phyloP scores from a whole-genome alignment of 108 stramenopile species.

The Cyclostephanos invisitatus region DNA sequence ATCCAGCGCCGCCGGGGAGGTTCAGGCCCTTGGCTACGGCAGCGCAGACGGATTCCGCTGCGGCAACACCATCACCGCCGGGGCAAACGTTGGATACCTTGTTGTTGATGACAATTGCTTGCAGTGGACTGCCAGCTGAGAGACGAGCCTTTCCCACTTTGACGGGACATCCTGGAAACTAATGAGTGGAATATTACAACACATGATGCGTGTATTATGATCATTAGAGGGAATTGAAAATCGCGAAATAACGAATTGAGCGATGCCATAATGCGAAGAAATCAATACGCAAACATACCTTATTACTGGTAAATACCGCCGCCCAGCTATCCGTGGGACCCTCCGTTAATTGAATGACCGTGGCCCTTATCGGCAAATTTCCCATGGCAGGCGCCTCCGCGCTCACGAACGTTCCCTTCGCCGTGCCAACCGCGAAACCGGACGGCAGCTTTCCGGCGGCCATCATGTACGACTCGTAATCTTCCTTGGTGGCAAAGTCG shows the following conservation, averaged over 20 bases:
- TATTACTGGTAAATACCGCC: constrained; percentile 84
- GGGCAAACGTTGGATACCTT: constrained; percentile 96
- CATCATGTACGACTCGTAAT: constrained; percentile 66
- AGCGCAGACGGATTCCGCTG: constrained; percentile 85
- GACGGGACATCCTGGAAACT: constrained; percentile 95
- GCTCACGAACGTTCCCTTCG: constrained; percentile 77
- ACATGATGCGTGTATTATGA: constrained; percentile 1
- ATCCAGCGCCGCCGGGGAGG: constrained; percentile 64
- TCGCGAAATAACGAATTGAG: neutral
- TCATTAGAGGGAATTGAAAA: neutral
- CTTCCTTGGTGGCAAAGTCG: constrained; percentile 61
- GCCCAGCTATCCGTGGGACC: constrained; percentile 88
- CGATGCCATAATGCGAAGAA: constrained; percentile 1
- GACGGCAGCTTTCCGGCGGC: constrained; percentile 63
- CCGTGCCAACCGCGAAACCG: constrained; percentile 83
- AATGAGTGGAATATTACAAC: neutral
- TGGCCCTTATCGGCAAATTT: constrained; percentile 72
- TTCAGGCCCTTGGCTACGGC: constrained; percentile 80
- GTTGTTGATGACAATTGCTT: constrained; percentile 94
- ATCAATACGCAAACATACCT: constrained; percentile 46
- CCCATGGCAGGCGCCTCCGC: constrained; percentile 83
- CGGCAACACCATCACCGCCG: constrained; percentile 86
- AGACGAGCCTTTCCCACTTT: constrained; percentile 84
- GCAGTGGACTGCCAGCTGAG: constrained; percentile 71
- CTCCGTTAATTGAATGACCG: constrained; percentile 83